phyloP scores from a whole-genome alignment of 108 stramenopile genomes.

The Craspedostauros australis region DNA sequence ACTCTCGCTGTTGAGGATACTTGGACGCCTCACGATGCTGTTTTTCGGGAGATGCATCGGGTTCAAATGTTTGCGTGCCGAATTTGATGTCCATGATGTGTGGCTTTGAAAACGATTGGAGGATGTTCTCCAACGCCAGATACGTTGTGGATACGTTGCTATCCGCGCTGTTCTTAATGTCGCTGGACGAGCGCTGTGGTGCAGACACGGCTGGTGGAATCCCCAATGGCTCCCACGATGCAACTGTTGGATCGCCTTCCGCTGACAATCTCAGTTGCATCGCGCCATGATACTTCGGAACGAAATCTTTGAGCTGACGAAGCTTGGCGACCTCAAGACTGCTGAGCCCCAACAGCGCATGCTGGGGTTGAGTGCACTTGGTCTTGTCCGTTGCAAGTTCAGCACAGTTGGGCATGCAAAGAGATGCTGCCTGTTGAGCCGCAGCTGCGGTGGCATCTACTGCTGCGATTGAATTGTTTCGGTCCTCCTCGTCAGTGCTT shows the following conservation, averaged over 20 bases:
- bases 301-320: conserved; percentile 10
- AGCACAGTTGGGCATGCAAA: neutral
- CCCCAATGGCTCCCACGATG: no score
- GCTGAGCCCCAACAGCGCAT: neutral
- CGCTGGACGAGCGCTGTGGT: conserved; percentile 1
- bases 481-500: no score
- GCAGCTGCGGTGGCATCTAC: neutral
- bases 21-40: conserved; percentile 50
- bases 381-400: conserved; percentile 2
- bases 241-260: no score
- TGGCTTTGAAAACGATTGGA: conserved; percentile 45
- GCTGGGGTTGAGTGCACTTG: conserved; percentile 2
- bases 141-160: conserved; percentile 8
- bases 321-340: conserved; percentile 11
- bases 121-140: conserved; percentile 56
- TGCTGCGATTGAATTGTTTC: neutral
- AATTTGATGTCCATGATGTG: conserved; percentile 85
- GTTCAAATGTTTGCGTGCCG: conserved; percentile 79
- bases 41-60: conserved; percentile 57
- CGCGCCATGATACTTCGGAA: neutral
- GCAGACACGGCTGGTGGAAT: no score
- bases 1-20: conserved; percentile 62
- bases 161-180: neutral
- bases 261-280: neutral
- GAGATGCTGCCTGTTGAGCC: neutral